A percentile compares a stretch with the other conserved stretches of the same genome.
phyloP scores from a whole-genome alignment of 2,329 filamentous ascomycete genomes.

The Ustilaginoidea virens region DNA sequence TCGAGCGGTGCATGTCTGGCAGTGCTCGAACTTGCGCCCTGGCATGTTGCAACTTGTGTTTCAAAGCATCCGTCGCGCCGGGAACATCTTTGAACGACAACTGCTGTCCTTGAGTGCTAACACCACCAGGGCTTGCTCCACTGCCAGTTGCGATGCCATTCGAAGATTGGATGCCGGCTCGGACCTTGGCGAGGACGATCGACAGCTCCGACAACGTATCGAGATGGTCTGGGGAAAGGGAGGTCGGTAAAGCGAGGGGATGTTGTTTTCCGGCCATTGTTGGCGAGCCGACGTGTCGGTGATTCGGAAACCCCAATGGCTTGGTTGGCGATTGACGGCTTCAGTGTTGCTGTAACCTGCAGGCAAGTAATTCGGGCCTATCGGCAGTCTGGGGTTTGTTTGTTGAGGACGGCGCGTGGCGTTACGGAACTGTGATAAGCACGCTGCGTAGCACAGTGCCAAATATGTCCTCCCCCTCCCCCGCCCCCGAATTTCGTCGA shows the following conservation, averaged over 20 bases:
- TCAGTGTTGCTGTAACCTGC: no score
- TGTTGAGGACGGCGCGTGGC: no score
- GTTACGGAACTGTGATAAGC: no score
- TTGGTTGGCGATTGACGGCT: no score
- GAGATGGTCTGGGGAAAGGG: conserved; percentile 67
- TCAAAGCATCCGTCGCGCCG: conserved; percentile 61
- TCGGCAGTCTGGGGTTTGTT: no score
- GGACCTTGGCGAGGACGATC: conserved; percentile 60
- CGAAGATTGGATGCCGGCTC: conserved; percentile 29
- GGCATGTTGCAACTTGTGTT: conserved; percentile 71
- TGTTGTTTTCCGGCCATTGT: conserved; percentile 19
- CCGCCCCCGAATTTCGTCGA: no score
- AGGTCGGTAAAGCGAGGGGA: conserved; percentile 38
- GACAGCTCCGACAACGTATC: conserved; percentile 75
- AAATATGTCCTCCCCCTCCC: neutral
- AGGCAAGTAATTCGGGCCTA: neutral
- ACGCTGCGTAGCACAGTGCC: no score
- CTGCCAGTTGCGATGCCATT: conserved; percentile 22
- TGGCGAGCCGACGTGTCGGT: no score
- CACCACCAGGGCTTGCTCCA: conserved; percentile 20
- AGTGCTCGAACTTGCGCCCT: conserved; percentile 47
- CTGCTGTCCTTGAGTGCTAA: conserved; percentile 18
- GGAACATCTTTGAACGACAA: conserved; percentile 58
- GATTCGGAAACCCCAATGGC: neutral
- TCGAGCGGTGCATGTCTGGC: conserved; percentile 52